These are phyloP conservation scores for Blastobotrys chiropterorum DNA, from an alignment of 805 yeast genomes.

Conservation along the genomic window DNA sequence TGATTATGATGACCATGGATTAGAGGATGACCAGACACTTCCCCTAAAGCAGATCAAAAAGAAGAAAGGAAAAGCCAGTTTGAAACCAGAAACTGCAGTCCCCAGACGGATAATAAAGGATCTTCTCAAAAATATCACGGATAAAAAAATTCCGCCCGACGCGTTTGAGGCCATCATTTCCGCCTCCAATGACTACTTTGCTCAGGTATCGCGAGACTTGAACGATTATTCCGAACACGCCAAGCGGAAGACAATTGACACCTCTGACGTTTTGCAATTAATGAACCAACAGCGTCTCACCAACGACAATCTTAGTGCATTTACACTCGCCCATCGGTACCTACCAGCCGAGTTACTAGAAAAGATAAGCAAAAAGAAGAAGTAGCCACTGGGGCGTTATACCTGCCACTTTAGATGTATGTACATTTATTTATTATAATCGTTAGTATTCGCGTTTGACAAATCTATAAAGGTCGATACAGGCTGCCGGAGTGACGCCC, in stretches of 20 bases:
- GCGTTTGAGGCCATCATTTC: constrained; percentile 21
- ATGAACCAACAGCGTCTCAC: constrained; percentile 30
- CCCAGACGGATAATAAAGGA: constrained; percentile 15
- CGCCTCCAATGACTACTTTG: constrained; percentile 28
- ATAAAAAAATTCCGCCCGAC: constrained; percentile 14
- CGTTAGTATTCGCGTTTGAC: constrained; percentile 15
- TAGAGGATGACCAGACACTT: constrained; percentile 5
- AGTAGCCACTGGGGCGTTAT: background rate
- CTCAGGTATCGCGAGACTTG: constrained; percentile 27
- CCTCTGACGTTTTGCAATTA: constrained; percentile 25
- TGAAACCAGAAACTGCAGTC: constrained; percentile 8
- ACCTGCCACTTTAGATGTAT: too few species aligned
- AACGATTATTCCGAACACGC: constrained; percentile 32
- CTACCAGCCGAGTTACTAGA: constrained; percentile 29
- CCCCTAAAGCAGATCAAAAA: constrained; percentile 2
- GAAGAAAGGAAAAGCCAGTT: background rate
- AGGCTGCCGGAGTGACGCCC: constrained; percentile 91
- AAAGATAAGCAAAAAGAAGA: constrained; percentile 3
- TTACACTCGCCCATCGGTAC: constrained; percentile 26
- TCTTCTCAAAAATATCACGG: constrained; percentile 11
- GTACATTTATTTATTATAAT: background rate
- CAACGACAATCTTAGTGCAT: constrained; percentile 14
- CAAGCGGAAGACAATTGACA: constrained; percentile 24
- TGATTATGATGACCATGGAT: constrained; percentile 1
- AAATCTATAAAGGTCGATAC: constrained; percentile 60